Evolutionary conservation across 176 grass and related monocot species (phyloP).

Genomic region (Cenchrus purpureus): DNA sequence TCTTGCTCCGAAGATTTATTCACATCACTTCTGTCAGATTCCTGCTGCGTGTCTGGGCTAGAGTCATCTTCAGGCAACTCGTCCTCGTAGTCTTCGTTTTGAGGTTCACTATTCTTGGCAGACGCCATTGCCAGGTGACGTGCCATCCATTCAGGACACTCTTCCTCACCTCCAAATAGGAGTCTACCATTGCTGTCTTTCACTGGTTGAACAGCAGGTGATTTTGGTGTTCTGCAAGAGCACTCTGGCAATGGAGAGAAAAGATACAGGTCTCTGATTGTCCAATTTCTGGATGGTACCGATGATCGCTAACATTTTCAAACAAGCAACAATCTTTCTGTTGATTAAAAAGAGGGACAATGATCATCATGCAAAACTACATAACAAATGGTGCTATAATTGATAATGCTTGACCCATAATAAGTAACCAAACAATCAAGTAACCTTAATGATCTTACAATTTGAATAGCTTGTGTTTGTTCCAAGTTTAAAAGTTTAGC

Average conservation of each 20-base stretch:
- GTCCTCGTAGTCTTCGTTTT: slow-evolving; percentile 71
- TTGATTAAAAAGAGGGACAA: slow-evolving; percentile 32
- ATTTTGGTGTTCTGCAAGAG: slow-evolving; percentile 64
- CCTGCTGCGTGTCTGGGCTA: slow-evolving; percentile 39
- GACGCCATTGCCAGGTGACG: slow-evolving; percentile 39
- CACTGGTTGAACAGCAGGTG: slow-evolving; percentile 23
- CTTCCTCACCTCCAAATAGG: slow-evolving; percentile 66
- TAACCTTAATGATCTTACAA: slow-evolving; percentile 27
- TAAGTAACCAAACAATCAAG: neutral
- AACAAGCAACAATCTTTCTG: slow-evolving; percentile 86
- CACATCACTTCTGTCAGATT: slow-evolving; percentile 65
- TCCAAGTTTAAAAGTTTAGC: slow-evolving; percentile 37
- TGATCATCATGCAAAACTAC: slow-evolving; percentile 18
- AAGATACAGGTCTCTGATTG: slow-evolving; percentile 68
- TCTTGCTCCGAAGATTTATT: slow-evolving; percentile 78
- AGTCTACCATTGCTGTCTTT: slow-evolving; percentile 40
- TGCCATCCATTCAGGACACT: slow-evolving; percentile 79
- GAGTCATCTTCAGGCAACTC: slow-evolving; percentile 74
- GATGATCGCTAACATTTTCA: slow-evolving; percentile 62
- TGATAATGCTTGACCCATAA: slow-evolving; percentile 4
- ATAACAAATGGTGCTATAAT: neutral
- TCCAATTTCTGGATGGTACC: slow-evolving; percentile 94
- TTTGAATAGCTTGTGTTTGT: slow-evolving; percentile 15
- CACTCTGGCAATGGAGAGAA: slow-evolving; percentile 85
- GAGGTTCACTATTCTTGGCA: slow-evolving; percentile 49